Evolutionary conservation across 2,329 filamentous ascomycete species (phyloP), one percentile per base, ranked within the genome.

Genomic region (Penicillium thymicola): DNA sequence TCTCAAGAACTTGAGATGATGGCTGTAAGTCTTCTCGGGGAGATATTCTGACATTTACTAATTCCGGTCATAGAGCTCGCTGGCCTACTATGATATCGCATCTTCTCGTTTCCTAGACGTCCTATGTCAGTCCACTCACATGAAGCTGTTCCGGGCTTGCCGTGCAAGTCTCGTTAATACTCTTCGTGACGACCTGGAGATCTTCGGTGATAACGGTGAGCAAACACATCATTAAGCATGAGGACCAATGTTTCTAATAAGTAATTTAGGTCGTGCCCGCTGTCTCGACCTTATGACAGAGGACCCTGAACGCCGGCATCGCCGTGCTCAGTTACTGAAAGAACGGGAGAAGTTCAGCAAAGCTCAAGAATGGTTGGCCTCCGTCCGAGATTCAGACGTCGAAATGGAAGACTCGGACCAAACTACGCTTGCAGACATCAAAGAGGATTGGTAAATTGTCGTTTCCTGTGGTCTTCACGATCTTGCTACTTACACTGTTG

Each of bases 71-170:
- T 49, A 76, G 74, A 69, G 62, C 5, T 65, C 69, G 1, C 60
- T 72, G 3, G 75, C 69, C 0, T 76, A 77, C 32, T 77, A 77
- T 36, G 70, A 75, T 6, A 62, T 76, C 23, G 75, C 75, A 0
- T 72, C 70, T 45, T 66, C 67, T 2, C 69, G 75, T 6, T 77
- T 76, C 37, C 55, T 75, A 0, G 75, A 77, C 50, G 67, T 69
- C 0, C 65, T 75, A 2, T 76, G 74, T 28, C 74, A 76, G 57
- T 66, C 66, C 1, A 70, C 73, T 0, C 62, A 75, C 37, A 67
- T 65, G 3, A 75, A 72, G 41, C 52, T 77, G 1, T 74, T 76
- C 36, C 61, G 59, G 3, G 70, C 69, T 32, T 77, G 74, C 25
- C 67, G 69, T 5, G 60, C 70, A 3, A 65, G 71, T 5, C 59